Evolutionary conservation across 139 green algal genomes (phyloP), one percentile per base, ranked within the genome.

Genomic region (Ulvella scutata): DNA sequence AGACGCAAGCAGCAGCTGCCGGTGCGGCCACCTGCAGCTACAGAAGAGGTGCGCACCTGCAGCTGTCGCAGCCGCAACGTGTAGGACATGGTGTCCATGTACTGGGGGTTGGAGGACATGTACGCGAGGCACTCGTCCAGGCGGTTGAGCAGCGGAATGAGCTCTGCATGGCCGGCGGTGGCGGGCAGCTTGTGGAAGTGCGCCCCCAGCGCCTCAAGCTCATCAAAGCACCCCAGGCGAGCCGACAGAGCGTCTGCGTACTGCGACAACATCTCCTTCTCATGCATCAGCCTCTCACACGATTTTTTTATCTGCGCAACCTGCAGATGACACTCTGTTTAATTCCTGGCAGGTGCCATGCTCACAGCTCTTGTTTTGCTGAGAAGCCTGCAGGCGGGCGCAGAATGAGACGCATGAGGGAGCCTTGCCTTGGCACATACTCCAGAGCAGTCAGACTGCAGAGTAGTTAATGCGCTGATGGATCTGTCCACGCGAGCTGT

Each of bases 221-320:
- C 90, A 40, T 98, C 92, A 80, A 98, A 98, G 82, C 93, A 95
- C 34, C 81, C 77, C 36, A 97, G 83, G 61, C 92, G 91, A 35
- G 72, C 73, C 7, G 83, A 77, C 43, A 97, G 77, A 3, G 89
- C 90, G 35, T 89, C 85, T 2, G 87, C 88, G 67, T 91, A 89
- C 72, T 85, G 80, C 34, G 72, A 79, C 62, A 96, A 79, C 23
- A 76, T 72, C 59, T 91, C 80, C 77, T 87, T 87, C 75, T 90
- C 87, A 3, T 61, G 37, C 75, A 85, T 79, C 43, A 93, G 79
- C 44, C 79, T 74, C 76, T 94, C 87, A 60, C 89, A 94, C 21
- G 79, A 82, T 62, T 77, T 74, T 26, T 88, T 79, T 76, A 93
- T 79, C 77, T 90, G 82, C 9, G 77, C 61, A 44, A 84, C 77